Percentiles rank a stretch among this genome's conserved stretches.
phyloP scores from a whole-genome alignment of 192 early-diverging fungal species.

The Piromyces finnis region DNA sequence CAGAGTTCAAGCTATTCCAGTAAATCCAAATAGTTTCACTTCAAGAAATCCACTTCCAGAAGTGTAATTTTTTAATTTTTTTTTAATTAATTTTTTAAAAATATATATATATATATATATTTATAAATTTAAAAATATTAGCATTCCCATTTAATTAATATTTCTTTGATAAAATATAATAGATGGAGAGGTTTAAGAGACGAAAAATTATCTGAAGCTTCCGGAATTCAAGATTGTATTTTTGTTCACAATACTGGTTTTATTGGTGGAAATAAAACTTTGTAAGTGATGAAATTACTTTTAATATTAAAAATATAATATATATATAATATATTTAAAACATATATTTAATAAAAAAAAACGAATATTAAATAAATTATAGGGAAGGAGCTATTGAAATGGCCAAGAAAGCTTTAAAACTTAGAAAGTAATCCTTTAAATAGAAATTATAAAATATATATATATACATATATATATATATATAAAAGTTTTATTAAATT shows the following conservation, averaged over 20 bases:
- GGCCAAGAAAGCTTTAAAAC: too few species aligned
- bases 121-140: too few species aligned
- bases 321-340: too few species aligned
- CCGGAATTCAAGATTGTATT: not conserved
- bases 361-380: too few species aligned
- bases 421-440: too few species aligned
- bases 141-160: too few species aligned
- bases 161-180: not conserved
- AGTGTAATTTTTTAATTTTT: not conserved
- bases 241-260: not conserved
- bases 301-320: too few species aligned
- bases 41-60: not conserved
- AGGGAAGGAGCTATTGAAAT: too few species aligned
- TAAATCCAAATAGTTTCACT: not conserved
- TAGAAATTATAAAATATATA: too few species aligned
- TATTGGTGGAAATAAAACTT: not conserved
- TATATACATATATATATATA: too few species aligned
- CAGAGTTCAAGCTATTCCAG: not conserved
- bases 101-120: not conserved
- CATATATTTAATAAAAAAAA: too few species aligned
- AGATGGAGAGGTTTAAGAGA: not conserved
- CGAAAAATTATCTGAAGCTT: not conserved
- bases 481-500: too few species aligned
- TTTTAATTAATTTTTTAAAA: not conserved
- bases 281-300: not conserved